Conservation (phyloP, 192 early-diverging fungal species). For the Chytriomyces sp. region DNA sequence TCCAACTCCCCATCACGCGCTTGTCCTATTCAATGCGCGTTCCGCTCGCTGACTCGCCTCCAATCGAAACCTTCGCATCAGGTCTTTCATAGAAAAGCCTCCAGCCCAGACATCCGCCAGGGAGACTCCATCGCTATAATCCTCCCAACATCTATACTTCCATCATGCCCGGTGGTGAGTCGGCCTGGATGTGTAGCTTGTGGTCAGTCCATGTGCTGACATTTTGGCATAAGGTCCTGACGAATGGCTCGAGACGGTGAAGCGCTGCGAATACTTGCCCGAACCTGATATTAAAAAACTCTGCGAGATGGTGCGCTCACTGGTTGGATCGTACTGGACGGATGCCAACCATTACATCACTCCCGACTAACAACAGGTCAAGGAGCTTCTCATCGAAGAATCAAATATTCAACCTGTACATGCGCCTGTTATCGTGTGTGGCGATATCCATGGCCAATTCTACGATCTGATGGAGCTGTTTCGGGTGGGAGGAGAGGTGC, state of each 20-base stretch:
- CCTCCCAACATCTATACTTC: no score
- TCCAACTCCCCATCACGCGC: no score
- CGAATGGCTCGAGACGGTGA: conserved; percentile 93
- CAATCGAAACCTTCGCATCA: no score
- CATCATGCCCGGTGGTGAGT: no score
- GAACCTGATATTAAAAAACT: conserved; percentile 96
- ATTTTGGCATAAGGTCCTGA: conserved; percentile 65
- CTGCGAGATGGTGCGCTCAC: conserved; percentile 84
- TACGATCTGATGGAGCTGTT: conserved; percentile 96
- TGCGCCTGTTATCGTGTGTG: conserved; percentile 89
- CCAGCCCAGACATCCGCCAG: no score
- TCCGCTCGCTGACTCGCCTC: no score
- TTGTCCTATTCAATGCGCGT: no score
- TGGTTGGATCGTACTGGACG: not conserved
- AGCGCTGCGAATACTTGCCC: conserved; percentile 89
- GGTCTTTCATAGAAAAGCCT: no score
- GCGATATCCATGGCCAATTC: conserved; percentile 98
- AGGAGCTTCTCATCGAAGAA: conserved; percentile 97
- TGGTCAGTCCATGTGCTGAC: no score
- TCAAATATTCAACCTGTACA: conserved; percentile 98
- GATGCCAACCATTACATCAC: not conserved
- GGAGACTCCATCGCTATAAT: no score
- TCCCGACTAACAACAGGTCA: conserved; percentile 63
- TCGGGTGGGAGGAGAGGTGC: conserved; percentile 91
- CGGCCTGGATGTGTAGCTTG: no score